phyloP scores from a whole-genome alignment of 2,329 filamentous ascomycete species.

The Paracoccidioides lutzii region DNA sequence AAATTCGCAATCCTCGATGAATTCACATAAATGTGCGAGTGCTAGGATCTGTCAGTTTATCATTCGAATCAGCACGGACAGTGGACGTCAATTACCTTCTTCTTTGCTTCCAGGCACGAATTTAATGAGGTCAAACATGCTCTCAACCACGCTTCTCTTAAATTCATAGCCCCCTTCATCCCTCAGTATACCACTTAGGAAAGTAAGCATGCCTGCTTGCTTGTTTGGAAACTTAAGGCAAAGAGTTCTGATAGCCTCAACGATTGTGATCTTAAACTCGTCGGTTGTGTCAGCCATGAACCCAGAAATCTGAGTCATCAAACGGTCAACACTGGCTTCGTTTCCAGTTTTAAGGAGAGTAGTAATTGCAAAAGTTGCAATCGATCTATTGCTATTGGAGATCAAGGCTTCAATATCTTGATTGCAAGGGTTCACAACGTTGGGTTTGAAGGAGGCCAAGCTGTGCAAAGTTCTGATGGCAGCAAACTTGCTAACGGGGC shows the following conservation, averaged over 20 bases:
- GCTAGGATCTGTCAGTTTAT: slow-evolving; percentile 34
- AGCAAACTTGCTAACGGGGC: slow-evolving; percentile 93
- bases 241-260: slow-evolving; percentile 90
- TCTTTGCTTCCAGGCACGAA: slow-evolving; percentile 82
- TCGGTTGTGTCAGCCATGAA: slow-evolving; percentile 99
- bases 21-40: slow-evolving; percentile 90
- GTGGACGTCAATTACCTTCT: slow-evolving; percentile 34
- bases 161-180: slow-evolving; percentile 98
- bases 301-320: slow-evolving; percentile 96
- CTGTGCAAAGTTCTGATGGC: slow-evolving; percentile 92
- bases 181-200: slow-evolving; percentile 89
- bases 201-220: slow-evolving; percentile 93
- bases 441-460: slow-evolving; percentile 92
- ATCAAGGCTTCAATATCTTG: slow-evolving; percentile 95
- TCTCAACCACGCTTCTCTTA: slow-evolving; percentile 93
- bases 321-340: slow-evolving; percentile 85
- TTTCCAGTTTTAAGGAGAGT: slow-evolving; percentile 97
- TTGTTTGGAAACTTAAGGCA: slow-evolving; percentile 97
- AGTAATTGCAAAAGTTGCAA: slow-evolving; percentile 96
- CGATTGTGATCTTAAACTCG: slow-evolving; percentile 99
- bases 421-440: slow-evolving; percentile 85
- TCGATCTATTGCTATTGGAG: slow-evolving; percentile 91
- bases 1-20: slow-evolving; percentile 98
- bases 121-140: slow-evolving; percentile 98
- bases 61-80: background rate